phyloP scores from a whole-genome alignment of 2,329 filamentous ascomycete genomes.

The Stagonosporopsis chrysanthemi region DNA sequence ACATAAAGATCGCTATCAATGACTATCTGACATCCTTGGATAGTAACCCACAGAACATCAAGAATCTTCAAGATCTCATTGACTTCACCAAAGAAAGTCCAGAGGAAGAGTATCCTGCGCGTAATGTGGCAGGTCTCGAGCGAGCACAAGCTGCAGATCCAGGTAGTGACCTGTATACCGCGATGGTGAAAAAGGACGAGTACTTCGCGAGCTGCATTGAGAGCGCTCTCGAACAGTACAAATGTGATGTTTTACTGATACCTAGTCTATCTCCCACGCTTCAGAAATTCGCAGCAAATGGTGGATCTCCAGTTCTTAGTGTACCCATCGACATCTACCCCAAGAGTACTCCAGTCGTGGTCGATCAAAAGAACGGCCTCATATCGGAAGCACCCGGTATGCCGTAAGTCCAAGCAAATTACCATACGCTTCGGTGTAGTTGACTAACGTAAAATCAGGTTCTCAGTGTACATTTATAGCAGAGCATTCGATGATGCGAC shows the following conservation, averaged over 20 bases:
- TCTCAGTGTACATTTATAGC: conserved; percentile 21
- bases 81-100: conserved; percentile 61
- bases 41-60: conserved; percentile 63
- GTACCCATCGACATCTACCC: conserved; percentile 66
- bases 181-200: conserved; percentile 58
- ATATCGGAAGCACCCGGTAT: conserved; percentile 60
- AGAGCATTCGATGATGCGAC: conserved; percentile 10
- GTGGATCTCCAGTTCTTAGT: conserved; percentile 64
- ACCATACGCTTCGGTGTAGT: neutral
- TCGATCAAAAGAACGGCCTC: conserved; percentile 54
- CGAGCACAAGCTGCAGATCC: conserved; percentile 49
- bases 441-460: neutral
- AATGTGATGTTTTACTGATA: conserved; percentile 66
- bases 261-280: conserved; percentile 62
- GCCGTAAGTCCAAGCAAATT: conserved; percentile 40
- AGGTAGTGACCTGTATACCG: conserved; percentile 60
- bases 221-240: conserved; percentile 61
- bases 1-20: conserved; percentile 64
- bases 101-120: conserved; percentile 63
- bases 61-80: conserved; percentile 58
- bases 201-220: conserved; percentile 64
- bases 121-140: conserved; percentile 55
- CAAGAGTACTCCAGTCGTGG: conserved; percentile 51
- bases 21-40: conserved; percentile 62
- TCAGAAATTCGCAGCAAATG: conserved; percentile 25